A percentile compares a stretch with the other conserved stretches of the same genome.
Conservation (phyloP, 2,329 filamentous ascomycete genomes). For the Emmonsiellopsis sp. region DNA sequence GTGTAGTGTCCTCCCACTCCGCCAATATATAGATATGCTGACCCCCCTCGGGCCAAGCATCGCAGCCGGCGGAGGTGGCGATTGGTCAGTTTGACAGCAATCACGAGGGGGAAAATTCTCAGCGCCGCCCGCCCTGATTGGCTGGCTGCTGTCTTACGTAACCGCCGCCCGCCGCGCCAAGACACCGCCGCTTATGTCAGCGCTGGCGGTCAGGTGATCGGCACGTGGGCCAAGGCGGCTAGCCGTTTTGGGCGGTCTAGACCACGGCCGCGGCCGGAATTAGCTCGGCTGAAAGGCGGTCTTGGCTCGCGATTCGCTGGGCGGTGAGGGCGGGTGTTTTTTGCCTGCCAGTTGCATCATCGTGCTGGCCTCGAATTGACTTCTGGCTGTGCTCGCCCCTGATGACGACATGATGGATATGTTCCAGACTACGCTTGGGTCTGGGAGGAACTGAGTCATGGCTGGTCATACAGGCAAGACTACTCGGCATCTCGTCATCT, state of each 20-base stretch:
- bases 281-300: no score
- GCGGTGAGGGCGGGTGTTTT: no score
- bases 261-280: neutral
- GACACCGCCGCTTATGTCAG: neutral
- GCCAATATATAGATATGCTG: no score
- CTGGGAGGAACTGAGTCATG: no score
- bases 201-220: neutral
- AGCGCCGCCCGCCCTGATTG: neutral
- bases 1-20: no score
- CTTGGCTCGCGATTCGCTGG: no score
- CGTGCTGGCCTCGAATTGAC: neutral
- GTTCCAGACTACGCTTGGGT: no score
- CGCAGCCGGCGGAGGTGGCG: conserved; percentile 7
- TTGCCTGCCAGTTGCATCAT: neutral
- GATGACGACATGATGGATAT: no score
- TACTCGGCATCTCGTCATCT: no score
- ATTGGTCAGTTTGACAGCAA: conserved; percentile 30
- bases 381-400: no score
- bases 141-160: neutral
- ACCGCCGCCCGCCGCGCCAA: neutral
- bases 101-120: conserved; percentile 2
- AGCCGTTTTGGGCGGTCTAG: neutral
- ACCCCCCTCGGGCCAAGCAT: neutral
- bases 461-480: no score
- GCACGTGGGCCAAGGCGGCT: neutral